phyloP scores from a whole-genome alignment of 1,284 basidiomycete genomes.

The Melampsora americana region DNA sequence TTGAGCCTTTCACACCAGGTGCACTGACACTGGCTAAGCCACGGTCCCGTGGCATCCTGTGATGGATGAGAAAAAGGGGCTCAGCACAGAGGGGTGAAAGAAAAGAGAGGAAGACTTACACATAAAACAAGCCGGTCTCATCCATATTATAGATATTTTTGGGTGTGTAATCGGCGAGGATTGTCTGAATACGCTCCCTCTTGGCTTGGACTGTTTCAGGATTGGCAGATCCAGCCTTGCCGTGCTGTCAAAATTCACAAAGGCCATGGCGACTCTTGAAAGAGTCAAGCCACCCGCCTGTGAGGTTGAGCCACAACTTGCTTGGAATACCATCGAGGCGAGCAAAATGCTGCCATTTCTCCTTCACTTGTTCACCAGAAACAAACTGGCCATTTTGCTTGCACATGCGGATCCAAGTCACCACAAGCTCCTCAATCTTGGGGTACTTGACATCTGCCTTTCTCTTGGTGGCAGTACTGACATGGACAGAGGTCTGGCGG shows the following conservation, averaged over 20 bases:
- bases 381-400: background rate
- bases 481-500: background rate
- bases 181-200: background rate
- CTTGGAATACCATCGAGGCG: background rate
- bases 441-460: too few species aligned
- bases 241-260: background rate
- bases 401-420: too few species aligned
- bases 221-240: background rate
- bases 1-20: background rate
- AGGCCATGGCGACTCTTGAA: constrained; percentile 15
- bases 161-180: background rate
- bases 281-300: constrained; percentile 15
- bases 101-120: background rate
- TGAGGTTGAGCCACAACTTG: constrained; percentile 19
- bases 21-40: too few species aligned
- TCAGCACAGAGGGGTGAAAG: background rate
- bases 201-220: background rate
- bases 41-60: background rate
- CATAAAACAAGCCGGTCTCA: background rate
- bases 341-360: constrained; percentile 31
- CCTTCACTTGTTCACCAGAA: background rate
- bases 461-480: too few species aligned
- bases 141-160: background rate
- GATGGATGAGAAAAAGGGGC: background rate
- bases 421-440: too few species aligned